Percentiles rank a stretch among this genome's conserved stretches.
These are phyloP conservation scores for Echium plantagineum DNA, from an alignment of 257 asterid genomes.

Conservation along the genomic window DNA sequence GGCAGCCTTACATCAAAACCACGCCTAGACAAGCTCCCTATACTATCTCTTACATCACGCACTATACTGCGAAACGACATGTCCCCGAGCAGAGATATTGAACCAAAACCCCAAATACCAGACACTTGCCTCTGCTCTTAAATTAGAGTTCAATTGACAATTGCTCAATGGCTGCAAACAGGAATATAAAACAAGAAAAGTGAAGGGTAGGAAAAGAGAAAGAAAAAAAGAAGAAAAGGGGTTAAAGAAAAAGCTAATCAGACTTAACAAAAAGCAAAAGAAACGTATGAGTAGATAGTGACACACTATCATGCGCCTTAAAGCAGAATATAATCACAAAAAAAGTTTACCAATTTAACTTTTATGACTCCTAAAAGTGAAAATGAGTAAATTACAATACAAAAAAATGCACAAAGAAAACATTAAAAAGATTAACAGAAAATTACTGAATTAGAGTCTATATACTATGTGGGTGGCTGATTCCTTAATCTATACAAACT, in stretches of 20 bases:
- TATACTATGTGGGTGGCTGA: not conserved
- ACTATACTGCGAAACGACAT: constrained; percentile 96
- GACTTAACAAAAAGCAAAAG: no score
- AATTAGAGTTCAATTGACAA: not conserved
- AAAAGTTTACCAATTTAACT: not conserved
- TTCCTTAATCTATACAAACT: not conserved
- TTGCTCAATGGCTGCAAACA: not conserved
- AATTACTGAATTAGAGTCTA: not conserved
- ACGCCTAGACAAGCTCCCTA: constrained; percentile 82
- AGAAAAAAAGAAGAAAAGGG: not conserved
- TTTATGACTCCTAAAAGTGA: not conserved
- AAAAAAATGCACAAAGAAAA: no score
- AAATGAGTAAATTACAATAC: no score
- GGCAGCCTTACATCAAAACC: constrained; percentile 62
- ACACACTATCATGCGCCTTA: not conserved
- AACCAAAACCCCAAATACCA: not conserved
- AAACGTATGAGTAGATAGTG: no score
- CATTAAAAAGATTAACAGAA: not conserved
- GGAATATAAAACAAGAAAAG: not conserved
- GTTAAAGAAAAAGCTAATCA: no score
- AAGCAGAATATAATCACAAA: not conserved
- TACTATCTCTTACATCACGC: constrained; percentile 69
- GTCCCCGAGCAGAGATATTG: not conserved
- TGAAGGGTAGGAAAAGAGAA: not conserved
- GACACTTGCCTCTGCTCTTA: not conserved